Evolutionary conservation across 345 rosid species (phyloP).

Genomic region (Schrenkiella parvula): DNA sequence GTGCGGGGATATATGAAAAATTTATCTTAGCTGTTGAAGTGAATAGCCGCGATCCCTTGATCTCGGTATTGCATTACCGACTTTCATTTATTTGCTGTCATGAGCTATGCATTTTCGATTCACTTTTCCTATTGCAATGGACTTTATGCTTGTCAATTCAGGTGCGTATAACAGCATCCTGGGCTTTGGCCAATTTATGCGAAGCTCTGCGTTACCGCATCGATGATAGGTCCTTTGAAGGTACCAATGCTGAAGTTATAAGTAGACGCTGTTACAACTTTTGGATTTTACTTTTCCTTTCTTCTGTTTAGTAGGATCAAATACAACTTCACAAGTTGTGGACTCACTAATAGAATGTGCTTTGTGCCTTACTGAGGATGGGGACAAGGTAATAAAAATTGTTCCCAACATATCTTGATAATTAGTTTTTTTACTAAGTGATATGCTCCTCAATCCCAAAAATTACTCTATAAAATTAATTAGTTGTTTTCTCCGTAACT

Average conservation of each 20-base stretch:
- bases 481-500: not conserved
- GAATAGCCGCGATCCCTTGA: slow-evolving; percentile 64
- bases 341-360: slow-evolving; percentile 60
- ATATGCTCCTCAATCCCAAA: not conserved
- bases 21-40: slow-evolving; percentile 72
- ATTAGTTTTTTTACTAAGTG: not conserved
- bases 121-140: slow-evolving; percentile 20
- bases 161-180: slow-evolving; percentile 88
- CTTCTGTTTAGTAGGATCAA: slow-evolving; percentile 38
- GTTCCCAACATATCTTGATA: not conserved
- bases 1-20: slow-evolving; percentile 69
- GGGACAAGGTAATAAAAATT: slow-evolving; percentile 73
- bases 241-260: slow-evolving; percentile 1
- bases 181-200: slow-evolving; percentile 95
- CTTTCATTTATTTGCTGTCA: slow-evolving; percentile 2
- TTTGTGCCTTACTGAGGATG: slow-evolving; percentile 70
- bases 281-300: not conserved
- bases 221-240: slow-evolving; percentile 40
- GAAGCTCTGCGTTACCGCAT: slow-evolving; percentile 63
- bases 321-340: slow-evolving; percentile 21
- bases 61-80: slow-evolving; percentile 46
- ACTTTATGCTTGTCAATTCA: slow-evolving; percentile 32
- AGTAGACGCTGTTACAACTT: not conserved
- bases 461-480: not conserved
- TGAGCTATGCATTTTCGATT: slow-evolving; percentile 1